Base-by-base conservation (phyloP, 805 yeast genomes). In the Ogataea nitratoaversa region DNA sequence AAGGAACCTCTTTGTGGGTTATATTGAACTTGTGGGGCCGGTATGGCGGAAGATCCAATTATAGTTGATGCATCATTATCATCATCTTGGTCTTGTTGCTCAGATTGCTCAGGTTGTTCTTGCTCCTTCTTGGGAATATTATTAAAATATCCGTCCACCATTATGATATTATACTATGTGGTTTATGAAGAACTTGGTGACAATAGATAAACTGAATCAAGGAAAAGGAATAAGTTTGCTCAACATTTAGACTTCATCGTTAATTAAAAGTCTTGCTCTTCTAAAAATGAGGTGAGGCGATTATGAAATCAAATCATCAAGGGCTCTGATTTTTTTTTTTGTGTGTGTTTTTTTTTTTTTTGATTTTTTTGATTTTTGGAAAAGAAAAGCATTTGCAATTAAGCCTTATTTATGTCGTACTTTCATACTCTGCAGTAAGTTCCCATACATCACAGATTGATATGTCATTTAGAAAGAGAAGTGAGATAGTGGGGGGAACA, bases 381-480 rank as follows among this genome's bases (percentile, higher is more conserved):
- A 25, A 7, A 27, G 14, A 16, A 27, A n/a, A n/a, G n/a, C n/a
- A n/a, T n/a, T n/a, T n/a, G n/a, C n/a, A n/a, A n/a, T n/a, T n/a
- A n/a, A n/a, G n/a, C n/a, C n/a, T n/a, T n/a, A n/a, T n/a, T n/a
- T n/a, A n/a, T n/a, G n/a, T n/a, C n/a, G n/a, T n/a, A n/a, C n/a
- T n/a, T n/a, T n/a, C n/a, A n/a, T n/a, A n/a, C n/a, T n/a, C n/a
- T n/a, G n/a, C n/a, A n/a, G n/a, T n/a, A n/a, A n/a, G n/a, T n/a
- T n/a, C n/a, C n/a, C n/a, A 8, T 22, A 11, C 11, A 11, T 22
- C 25, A 22, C 25, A 7, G 25, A 22, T 8, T 22, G 11, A 22
- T n/a, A 78, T 78, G 84, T 77, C 84, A 0, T 78, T 78, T 48
- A 70, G 82, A 51, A 76, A 70, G 49, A 67, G 83, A 61, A 72